A percentile compares a stretch with the other conserved stretches of the same genome.
Conservation (phyloP, 306 rosid genomes). For the Quercus rubra region DNA sequence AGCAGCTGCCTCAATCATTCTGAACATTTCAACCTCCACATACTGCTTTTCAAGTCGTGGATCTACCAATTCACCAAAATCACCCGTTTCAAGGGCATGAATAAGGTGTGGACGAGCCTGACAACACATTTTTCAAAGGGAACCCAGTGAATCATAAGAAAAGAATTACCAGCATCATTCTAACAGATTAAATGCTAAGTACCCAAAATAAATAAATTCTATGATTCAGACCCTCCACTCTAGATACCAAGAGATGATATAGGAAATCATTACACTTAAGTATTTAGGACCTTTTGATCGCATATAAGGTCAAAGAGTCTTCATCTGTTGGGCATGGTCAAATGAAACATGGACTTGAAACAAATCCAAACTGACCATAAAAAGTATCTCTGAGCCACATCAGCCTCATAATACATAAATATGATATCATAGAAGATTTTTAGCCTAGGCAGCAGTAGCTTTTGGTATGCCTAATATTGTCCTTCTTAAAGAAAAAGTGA, state of each 20-base stretch:
- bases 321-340: neutral
- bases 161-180: neutral
- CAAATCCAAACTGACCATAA: too few species aligned
- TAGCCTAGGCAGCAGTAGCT: too few species aligned
- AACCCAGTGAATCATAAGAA: neutral
- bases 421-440: too few species aligned
- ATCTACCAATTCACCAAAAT: conserved; percentile 56
- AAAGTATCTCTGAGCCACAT: too few species aligned
- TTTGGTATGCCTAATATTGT: too few species aligned
- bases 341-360: neutral
- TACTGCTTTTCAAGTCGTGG: conserved; percentile 59
- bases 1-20: conserved; percentile 92
- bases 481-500: too few species aligned
- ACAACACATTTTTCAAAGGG: conserved; percentile 16
- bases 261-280: too few species aligned
- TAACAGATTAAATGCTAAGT: neutral
- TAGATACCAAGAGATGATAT: too few species aligned
- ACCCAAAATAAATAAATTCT: too few species aligned
- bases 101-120: conserved; percentile 92
- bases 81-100: conserved; percentile 61
- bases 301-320: too few species aligned
- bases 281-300: too few species aligned
- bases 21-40: conserved; percentile 62
- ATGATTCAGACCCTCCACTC: neutral
- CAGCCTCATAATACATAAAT: too few species aligned